phyloP scores from a whole-genome alignment of 352 stramenopile species.

The Phytophthora ramorum region DNA sequence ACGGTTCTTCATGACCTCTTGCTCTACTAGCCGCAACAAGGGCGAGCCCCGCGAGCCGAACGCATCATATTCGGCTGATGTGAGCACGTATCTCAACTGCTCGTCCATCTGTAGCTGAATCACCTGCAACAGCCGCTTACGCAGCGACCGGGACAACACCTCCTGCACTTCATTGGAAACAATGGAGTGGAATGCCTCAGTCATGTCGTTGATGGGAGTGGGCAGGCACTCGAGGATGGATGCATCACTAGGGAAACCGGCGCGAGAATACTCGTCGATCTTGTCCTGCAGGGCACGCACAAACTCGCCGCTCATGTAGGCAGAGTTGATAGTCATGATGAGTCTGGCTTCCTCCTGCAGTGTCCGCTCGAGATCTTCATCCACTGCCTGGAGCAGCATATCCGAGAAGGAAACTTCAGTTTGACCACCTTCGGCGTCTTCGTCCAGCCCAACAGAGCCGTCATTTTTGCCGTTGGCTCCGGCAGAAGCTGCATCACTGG shows the following conservation, averaged over 20 bases:
- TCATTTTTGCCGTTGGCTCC: background rate
- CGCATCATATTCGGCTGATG: conserved; percentile 67
- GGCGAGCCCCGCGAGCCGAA: conserved; percentile 68
- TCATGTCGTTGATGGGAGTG: conserved; percentile 73
- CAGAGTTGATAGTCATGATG: conserved; percentile 90
- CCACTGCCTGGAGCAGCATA: conserved; percentile 78
- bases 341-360: conserved; percentile 78
- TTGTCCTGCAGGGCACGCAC: conserved; percentile 64
- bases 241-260: conserved; percentile 58
- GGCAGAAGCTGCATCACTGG: conserved; percentile 18
- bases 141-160: conserved; percentile 57
- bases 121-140: conserved; percentile 51
- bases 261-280: conserved; percentile 58
- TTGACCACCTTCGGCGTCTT: conserved; percentile 23
- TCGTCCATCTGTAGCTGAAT: conserved; percentile 57
- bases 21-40: conserved; percentile 69
- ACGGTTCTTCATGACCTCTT: conserved; percentile 73
- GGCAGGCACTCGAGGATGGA: conserved; percentile 78
- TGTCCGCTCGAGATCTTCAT: conserved; percentile 72
- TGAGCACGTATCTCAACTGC: conserved; percentile 72
- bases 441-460: conserved; percentile 4
- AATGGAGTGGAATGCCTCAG: conserved; percentile 74
- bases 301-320: conserved; percentile 83
- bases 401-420: conserved; percentile 79
- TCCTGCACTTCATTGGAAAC: conserved; percentile 77